A percentile compares a stretch with the other conserved stretches of the same genome.
Evolutionary conservation across 768 basidiomycete species (phyloP).

Genomic region (Tricholoma sp.): DNA sequence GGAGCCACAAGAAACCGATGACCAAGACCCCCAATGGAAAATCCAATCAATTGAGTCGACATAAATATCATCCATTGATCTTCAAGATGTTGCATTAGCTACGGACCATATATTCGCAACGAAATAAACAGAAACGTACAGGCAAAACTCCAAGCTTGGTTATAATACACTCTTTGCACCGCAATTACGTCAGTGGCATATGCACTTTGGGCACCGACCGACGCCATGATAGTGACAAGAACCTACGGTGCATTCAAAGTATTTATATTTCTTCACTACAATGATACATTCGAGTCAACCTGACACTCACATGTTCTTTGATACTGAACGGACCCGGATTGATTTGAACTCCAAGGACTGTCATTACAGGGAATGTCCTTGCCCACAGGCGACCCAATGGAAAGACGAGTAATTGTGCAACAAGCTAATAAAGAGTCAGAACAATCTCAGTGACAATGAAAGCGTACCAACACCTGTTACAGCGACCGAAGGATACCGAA

Average conservation of each 20-base stretch:
- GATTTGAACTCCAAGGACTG: conserved; percentile 53
- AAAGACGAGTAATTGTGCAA: conserved; percentile 68
- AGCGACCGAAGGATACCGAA: conserved; percentile 62
- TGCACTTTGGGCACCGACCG: conserved; percentile 49
- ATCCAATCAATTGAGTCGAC: conserved; percentile 70
- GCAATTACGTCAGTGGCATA: conserved; percentile 71
- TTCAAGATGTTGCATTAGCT: conserved; percentile 10
- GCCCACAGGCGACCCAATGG: conserved; percentile 68
- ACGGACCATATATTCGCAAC: neutral
- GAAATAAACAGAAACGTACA: conserved; percentile 21
- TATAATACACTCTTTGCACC: conserved; percentile 68
- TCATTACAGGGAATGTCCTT: conserved; percentile 46
- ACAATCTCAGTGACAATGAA: neutral
- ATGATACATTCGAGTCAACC: neutral
- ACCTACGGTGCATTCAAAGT: conserved; percentile 29
- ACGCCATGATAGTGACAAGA: conserved; percentile 63
- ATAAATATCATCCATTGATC: conserved; percentile 60
- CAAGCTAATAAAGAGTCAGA: conserved; percentile 32
- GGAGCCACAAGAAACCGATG: conserved; percentile 63
- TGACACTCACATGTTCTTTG: conserved; percentile 48
- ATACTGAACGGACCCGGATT: conserved; percentile 77
- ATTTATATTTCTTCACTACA: neutral
- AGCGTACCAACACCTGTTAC: conserved; percentile 42
- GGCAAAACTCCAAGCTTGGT: conserved; percentile 48
- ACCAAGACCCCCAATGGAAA: conserved; percentile 50